Evolutionary conservation across 352 stramenopile genomes (phyloP).

Genomic region (Elongisporangium senticosum): DNA sequence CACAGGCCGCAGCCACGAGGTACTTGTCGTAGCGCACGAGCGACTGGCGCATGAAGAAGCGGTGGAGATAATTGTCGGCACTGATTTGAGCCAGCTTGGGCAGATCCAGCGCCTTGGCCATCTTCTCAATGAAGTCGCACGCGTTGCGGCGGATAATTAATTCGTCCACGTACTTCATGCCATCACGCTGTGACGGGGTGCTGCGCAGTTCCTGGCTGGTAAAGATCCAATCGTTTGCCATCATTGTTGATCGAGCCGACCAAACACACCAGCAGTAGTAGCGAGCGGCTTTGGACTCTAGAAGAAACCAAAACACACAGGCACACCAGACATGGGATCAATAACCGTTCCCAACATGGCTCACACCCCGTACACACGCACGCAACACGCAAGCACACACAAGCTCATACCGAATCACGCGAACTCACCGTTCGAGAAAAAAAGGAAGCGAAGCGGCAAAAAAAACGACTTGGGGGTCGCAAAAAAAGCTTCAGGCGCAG

Average conservation of each 20-base stretch:
- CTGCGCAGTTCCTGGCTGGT: conserved; percentile 53
- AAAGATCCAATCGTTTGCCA: conserved; percentile 78
- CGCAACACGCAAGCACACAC: background rate
- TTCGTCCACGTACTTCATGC: conserved; percentile 73
- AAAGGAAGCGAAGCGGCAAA: background rate
- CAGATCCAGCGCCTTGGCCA: conserved; percentile 70
- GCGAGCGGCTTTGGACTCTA: conserved; percentile 1
- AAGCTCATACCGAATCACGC: background rate
- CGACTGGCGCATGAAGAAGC: conserved; percentile 84
- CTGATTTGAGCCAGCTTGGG: conserved; percentile 81
- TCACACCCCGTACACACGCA: background rate
- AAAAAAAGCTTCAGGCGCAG: background rate
- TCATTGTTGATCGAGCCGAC: conserved; percentile 9
- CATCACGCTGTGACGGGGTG: conserved; percentile 66
- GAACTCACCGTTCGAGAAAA: background rate
- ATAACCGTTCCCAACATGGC: background rate
- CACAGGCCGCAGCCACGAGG: conserved; percentile 71
- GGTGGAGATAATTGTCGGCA: conserved; percentile 83
- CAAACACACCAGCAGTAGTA: conserved; percentile 4
- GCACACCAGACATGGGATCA: conserved; percentile 6
- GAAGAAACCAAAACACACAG: background rate
- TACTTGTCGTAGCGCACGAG: conserved; percentile 84
- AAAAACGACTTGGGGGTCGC: background rate
- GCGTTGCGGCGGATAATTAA: conserved; percentile 63
- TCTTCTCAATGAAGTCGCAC: conserved; percentile 85